Evolutionary conservation across 805 yeast species (phyloP), one percentile per base, ranked within the genome.

Genomic region (Yamadazyma olivae): DNA sequence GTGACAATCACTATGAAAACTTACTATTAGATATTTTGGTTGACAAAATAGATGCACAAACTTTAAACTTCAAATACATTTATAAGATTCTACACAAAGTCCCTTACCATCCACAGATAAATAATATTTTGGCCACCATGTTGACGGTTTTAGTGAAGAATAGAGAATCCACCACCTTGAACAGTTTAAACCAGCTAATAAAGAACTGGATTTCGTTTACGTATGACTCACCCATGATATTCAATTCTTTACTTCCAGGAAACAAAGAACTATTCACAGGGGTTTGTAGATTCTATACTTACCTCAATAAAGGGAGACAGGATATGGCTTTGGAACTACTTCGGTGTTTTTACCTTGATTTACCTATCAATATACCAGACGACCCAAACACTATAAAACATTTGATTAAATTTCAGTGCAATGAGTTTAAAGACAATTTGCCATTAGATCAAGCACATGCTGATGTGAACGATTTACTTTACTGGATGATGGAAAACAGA

Each of bases 211-310:
- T 57, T 2, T 40, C 51, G 0, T 50, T 51, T 30, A 33, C 17
- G 1, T 13, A 16, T 30, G 43, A 44, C 9, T 18, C 15, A 1
- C 38, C 43, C 3, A 24, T 47, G 33, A 47, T 58, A n/a, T 60
- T 46, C 39, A 57, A 54, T 38, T 51, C 60, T 1, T 36, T 54
- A 6, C 34, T 51, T 38, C 35, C 51, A 4, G 58, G 61, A 8
- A 64, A 64, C 38, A 45, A 44, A 2, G 53, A 49, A 18, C 41
- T 63, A 14, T 63, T 64, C 30, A 44, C 45, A 25, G 57, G 45
- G 1, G 32, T 42, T n/a, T 16, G 38, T n/a, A 33, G 28, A 19
- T 33, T 46, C 12, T 12, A 17, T 13, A n/a, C 27, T 8, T 15
- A 22, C 6, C 18, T 19, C 9, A 6, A 17, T 16, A 10, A 15